These are phyloP conservation scores for Metschnikowia continentalis DNA, from an alignment of 805 yeast genomes.

Conservation along the genomic window DNA sequence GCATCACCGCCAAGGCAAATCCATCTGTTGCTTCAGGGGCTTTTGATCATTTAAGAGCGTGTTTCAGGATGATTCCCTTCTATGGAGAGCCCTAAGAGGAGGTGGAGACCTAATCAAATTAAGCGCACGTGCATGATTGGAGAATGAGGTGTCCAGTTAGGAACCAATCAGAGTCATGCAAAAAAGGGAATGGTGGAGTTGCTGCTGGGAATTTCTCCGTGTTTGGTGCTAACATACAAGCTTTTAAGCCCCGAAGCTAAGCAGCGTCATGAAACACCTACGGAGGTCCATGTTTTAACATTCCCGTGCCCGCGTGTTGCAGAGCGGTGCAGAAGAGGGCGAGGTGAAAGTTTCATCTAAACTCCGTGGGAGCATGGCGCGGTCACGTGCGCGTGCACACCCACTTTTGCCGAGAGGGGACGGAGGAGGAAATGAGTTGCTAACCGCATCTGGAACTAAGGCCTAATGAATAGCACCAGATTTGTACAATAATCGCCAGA, in stretches of 20 bases:
- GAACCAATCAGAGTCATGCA: background rate
- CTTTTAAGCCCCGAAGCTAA: background rate
- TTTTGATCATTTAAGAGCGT: background rate
- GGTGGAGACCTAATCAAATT: background rate
- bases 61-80: background rate
- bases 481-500: background rate
- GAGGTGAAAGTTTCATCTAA: background rate
- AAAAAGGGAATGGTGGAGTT: background rate
- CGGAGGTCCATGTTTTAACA: background rate
- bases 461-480: background rate
- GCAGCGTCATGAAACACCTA: background rate
- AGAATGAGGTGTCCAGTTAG: background rate
- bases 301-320: background rate
- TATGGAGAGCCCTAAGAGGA: background rate
- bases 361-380: background rate
- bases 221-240: background rate
- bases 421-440: background rate
- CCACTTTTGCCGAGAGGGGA: background rate
- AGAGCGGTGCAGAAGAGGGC: background rate
- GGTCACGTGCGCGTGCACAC: constrained; percentile 1
- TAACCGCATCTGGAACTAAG: background rate
- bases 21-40: background rate
- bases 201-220: background rate
- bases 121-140: constrained; percentile 1
- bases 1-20: background rate